Evolutionary conservation across 495 filamentous ascomycete species (phyloP).

Genomic region (Venustampulla echinocandica): DNA sequence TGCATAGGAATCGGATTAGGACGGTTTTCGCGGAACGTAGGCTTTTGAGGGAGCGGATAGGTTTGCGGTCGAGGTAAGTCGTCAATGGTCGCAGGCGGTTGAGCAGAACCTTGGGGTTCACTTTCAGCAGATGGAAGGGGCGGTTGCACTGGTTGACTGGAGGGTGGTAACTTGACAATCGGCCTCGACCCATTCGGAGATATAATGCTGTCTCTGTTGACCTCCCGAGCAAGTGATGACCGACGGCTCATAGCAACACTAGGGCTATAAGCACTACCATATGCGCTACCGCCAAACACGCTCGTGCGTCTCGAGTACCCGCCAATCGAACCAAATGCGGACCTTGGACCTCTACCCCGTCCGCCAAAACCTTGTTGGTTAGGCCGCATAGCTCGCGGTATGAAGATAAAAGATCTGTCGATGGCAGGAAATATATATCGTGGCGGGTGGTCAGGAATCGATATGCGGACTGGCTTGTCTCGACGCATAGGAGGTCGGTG

Average conservation of each 20-base stretch:
- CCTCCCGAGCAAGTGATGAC: constrained; percentile 73
- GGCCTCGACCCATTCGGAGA: constrained; percentile 81
- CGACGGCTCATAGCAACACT: constrained; percentile 86
- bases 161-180: constrained; percentile 74
- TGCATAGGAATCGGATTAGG: constrained; percentile 78
- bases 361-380: constrained; percentile 78
- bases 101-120: constrained; percentile 21
- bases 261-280: constrained; percentile 80
- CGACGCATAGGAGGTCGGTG: constrained; percentile 90
- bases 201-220: constrained; percentile 62
- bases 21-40: constrained; percentile 69
- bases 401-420: constrained; percentile 96
- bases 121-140: constrained; percentile 11
- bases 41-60: constrained; percentile 59
- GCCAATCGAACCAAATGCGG: constrained; percentile 54
- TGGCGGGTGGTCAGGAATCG: constrained; percentile 67
- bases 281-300: constrained; percentile 62
- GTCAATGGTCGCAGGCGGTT: constrained; percentile 15
- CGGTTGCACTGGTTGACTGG: constrained; percentile 28
- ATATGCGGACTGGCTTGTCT: constrained; percentile 94
- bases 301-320: constrained; percentile 66
- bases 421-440: constrained; percentile 84
- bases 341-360: constrained; percentile 54
- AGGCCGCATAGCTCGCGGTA: constrained; percentile 84
- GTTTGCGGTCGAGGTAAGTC: constrained; percentile 46